These are phyloP conservation scores for Logfia minima DNA, from an alignment of 129 eudicot genomes.

Conservation along the genomic window DNA sequence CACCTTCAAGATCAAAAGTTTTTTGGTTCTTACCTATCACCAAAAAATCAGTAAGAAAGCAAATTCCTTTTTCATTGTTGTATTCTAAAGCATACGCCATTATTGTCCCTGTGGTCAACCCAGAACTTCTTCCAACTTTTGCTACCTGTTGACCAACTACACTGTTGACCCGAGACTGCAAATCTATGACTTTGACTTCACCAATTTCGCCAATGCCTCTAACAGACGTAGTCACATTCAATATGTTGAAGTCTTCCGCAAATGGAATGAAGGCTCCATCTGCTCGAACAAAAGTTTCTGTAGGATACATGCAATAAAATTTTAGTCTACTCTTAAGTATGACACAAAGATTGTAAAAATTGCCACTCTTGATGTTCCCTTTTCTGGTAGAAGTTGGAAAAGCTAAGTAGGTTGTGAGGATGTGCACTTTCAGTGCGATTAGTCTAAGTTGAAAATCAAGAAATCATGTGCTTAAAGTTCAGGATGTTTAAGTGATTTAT, in stretches of 20 bases:
- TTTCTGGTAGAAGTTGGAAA: constrained; percentile 10
- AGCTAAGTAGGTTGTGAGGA: constrained; percentile 4
- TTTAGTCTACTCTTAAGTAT: constrained; percentile 8
- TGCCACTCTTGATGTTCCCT: neutral
- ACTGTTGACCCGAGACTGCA: constrained; percentile 74
- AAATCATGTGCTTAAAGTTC: neutral
- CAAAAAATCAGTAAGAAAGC: constrained; percentile 81
- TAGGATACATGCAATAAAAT: constrained; percentile 27
- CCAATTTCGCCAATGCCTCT: constrained; percentile 78
- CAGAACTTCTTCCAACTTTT: constrained; percentile 93
- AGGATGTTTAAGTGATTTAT: neutral
- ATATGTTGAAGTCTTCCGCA: constrained; percentile 63
- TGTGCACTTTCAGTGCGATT: neutral
- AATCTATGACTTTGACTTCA: constrained; percentile 66
- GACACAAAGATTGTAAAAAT: neutral
- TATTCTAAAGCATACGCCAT: constrained; percentile 89
- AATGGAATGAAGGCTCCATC: constrained; percentile 94
- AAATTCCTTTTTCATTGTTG: constrained; percentile 79
- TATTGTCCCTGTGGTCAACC: constrained; percentile 81
- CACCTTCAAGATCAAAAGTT: constrained; percentile 93
- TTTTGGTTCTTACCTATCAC: constrained; percentile 84
- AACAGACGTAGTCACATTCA: constrained; percentile 57
- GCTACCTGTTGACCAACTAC: constrained; percentile 72
- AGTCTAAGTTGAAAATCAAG: neutral
- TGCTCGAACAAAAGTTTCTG: constrained; percentile 92